These are phyloP conservation scores for Calocera cornea DNA, from an alignment of 768 basidiomycete species.

Conservation along the genomic window DNA sequence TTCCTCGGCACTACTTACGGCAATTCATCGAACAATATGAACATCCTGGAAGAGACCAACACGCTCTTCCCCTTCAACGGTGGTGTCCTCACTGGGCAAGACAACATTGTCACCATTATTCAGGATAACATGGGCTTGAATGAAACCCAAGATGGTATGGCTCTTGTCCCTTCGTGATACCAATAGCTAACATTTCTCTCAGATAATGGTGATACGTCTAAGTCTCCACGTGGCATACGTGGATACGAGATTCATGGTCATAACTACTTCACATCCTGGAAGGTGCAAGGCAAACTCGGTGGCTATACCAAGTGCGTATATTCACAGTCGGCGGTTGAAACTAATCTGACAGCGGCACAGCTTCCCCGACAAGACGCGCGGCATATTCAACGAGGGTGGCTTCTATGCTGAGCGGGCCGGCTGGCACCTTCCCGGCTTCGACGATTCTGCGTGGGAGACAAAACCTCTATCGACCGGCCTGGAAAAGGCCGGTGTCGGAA, in stretches of 20 bases:
- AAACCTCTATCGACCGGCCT: constrained; percentile 48
- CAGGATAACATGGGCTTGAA: constrained; percentile 78
- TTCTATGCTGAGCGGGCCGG: constrained; percentile 55
- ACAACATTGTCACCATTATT: constrained; percentile 67
- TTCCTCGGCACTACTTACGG: constrained; percentile 63
- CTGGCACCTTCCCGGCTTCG: constrained; percentile 63
- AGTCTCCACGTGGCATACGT: constrained; percentile 64
- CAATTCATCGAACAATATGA: constrained; percentile 55
- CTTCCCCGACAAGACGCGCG: constrained; percentile 58
- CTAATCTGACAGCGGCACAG: constrained; percentile 26
- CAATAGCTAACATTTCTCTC: neutral
- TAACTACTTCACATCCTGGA: constrained; percentile 40
- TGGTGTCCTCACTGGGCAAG: constrained; percentile 36
- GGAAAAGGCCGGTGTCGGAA: constrained; percentile 60
- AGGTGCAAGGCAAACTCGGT: constrained; percentile 63
- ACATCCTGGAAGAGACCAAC: constrained; percentile 53
- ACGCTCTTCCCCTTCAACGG: constrained; percentile 52
- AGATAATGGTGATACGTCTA: constrained; percentile 41
- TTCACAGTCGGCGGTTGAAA: constrained; percentile 7
- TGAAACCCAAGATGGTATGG: constrained; percentile 39
- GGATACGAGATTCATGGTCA: constrained; percentile 59
- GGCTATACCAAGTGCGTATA: constrained; percentile 46
- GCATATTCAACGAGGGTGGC: constrained; percentile 60
- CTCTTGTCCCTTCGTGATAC: neutral
- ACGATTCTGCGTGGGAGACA: constrained; percentile 43